phyloP scores from a whole-genome alignment of 805 yeast species.

The Kockiozyma suomiensis region DNA sequence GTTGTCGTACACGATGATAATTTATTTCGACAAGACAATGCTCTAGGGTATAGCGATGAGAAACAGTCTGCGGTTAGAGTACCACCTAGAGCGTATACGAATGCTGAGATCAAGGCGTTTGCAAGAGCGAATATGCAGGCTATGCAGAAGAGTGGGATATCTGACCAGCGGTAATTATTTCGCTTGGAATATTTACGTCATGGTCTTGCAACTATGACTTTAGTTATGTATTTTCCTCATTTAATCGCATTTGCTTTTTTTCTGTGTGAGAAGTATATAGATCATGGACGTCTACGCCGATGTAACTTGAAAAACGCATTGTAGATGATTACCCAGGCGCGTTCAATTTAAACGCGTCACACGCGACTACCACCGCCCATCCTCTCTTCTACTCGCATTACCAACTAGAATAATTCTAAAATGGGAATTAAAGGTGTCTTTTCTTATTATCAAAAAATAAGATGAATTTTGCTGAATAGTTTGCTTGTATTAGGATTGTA shows the following conservation, averaged over 20 bases:
- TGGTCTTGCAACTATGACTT: not conserved
- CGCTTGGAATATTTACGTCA: too few species aligned
- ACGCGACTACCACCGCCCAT: not conserved
- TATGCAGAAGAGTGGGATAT: not conserved
- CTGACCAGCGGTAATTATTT: too few species aligned
- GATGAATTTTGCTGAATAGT: not conserved
- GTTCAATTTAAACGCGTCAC: not conserved
- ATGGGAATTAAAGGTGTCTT: constrained; percentile 57
- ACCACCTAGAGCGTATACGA: constrained; percentile 24
- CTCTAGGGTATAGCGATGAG: not conserved
- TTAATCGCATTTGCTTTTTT: not conserved
- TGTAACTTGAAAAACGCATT: not conserved
- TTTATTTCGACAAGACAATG: not conserved
- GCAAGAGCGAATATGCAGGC: constrained; percentile 8
- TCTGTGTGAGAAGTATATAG: not conserved
- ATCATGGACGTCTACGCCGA: too few species aligned
- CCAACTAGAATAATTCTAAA: not conserved
- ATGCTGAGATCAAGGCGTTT: constrained; percentile 27
- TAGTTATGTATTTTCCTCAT: not conserved
- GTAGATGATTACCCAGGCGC: not conserved
- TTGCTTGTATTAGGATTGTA: constrained; percentile 63
- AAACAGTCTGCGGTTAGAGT: not conserved
- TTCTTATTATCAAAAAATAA: not conserved
- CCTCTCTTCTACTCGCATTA: not conserved
- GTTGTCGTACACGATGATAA: constrained; percentile 19